These are phyloP conservation scores for Leonotis leonurus DNA, from an alignment of 257 asterid genomes.

Conservation along the genomic window DNA sequence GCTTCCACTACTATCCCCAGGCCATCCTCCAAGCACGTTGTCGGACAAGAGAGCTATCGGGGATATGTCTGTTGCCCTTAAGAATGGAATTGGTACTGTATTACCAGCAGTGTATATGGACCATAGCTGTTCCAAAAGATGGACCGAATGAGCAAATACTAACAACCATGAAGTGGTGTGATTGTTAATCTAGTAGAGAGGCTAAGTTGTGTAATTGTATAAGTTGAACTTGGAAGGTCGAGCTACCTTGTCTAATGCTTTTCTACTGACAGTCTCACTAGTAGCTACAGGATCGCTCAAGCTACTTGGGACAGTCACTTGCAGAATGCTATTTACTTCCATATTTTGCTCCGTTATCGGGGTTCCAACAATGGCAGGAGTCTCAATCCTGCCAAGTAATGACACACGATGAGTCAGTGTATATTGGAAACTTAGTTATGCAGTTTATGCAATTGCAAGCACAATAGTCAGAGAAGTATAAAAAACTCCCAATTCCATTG, in stretches of 20 bases:
- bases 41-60: slow-evolving; percentile 93
- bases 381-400: slow-evolving; percentile 38
- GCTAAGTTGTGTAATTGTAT: slow-evolving; percentile 42
- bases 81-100: slow-evolving; percentile 88
- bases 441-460: neutral
- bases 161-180: neutral
- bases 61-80: slow-evolving; percentile 89
- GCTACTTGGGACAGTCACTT: slow-evolving; percentile 26
- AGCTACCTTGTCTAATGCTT: slow-evolving; percentile 89
- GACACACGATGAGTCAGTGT: neutral
- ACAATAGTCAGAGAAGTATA: neutral
- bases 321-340: slow-evolving; percentile 33
- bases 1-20: slow-evolving; percentile 48
- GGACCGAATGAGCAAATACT: neutral
- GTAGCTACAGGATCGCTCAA: slow-evolving; percentile 28
- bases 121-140: slow-evolving; percentile 52
- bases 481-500: neutral
- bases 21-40: slow-evolving; percentile 67
- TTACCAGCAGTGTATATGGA: slow-evolving; percentile 97
- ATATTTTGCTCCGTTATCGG: slow-evolving; percentile 32
- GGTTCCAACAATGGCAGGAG: slow-evolving; percentile 26
- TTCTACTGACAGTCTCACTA: slow-evolving; percentile 81
- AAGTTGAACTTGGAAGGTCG: slow-evolving; percentile 7
- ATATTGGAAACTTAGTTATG: neutral
- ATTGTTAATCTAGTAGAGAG: neutral